These are phyloP conservation scores for Phyllosticta ampelicida DNA, from an alignment of 2,329 filamentous ascomycete genomes.

Conservation along the genomic window DNA sequence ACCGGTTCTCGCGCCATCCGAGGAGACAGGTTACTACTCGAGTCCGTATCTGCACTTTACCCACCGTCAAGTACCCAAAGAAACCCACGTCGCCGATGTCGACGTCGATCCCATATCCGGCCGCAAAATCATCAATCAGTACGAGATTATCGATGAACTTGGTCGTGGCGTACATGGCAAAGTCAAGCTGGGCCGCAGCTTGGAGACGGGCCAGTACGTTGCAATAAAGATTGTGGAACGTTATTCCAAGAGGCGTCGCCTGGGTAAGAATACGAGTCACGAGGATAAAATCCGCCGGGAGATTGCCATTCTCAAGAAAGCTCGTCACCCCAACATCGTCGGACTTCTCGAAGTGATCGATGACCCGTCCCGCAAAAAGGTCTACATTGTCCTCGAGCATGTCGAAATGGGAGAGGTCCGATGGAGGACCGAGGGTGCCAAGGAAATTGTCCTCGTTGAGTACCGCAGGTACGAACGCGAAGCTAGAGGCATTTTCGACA, in stretches of 20 bases:
- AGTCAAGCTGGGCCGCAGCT: constrained; percentile 84
- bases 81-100: constrained; percentile 80
- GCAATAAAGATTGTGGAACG: constrained; percentile 98
- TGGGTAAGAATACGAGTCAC: constrained; percentile 63
- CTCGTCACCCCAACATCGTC: constrained; percentile 93
- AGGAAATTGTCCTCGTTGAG: constrained; percentile 74
- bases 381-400: constrained; percentile 95
- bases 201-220: constrained; percentile 65
- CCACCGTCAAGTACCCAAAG: constrained; percentile 40
- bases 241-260: constrained; percentile 81
- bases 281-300: constrained; percentile 86
- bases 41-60: constrained; percentile 41
- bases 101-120: constrained; percentile 83
- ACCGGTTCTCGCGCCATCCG: constrained; percentile 20
- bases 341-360: constrained; percentile 94
- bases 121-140: constrained; percentile 94
- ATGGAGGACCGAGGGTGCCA: constrained; percentile 82
- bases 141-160: constrained; percentile 93
- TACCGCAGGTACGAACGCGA: constrained; percentile 69
- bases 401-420: constrained; percentile 89
- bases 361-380: constrained; percentile 90
- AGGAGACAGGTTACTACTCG: constrained; percentile 33
- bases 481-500: constrained; percentile 38
- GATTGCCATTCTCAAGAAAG: constrained; percentile 97
- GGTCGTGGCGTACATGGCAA: constrained; percentile 95